phyloP scores from a whole-genome alignment of 108 stramenopile genomes.

The Cyclotella sp. region DNA sequence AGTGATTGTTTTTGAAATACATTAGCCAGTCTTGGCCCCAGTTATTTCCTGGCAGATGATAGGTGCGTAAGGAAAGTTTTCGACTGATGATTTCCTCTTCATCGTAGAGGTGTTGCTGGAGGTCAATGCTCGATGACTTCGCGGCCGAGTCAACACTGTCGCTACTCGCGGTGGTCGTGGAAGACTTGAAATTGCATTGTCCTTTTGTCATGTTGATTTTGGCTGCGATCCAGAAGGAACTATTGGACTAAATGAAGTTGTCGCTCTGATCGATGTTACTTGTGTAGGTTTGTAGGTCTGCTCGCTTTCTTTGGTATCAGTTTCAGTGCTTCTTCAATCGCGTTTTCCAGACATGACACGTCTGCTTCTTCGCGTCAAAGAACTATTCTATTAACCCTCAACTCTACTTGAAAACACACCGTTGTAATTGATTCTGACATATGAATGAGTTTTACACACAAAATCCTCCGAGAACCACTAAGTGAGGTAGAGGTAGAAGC shows the following conservation, averaged over 20 bases:
- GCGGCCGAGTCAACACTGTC: neutral
- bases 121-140: too few species aligned
- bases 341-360: too few species aligned
- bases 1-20: slow-evolving; percentile 44
- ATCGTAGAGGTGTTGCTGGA: neutral
- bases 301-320: neutral
- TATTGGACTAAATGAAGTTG: neutral
- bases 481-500: too few species aligned
- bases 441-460: too few species aligned
- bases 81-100: slow-evolving; percentile 33
- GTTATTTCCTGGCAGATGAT: slow-evolving; percentile 45
- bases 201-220: slow-evolving; percentile 9
- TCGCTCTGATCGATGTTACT: neutral
- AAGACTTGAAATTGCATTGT: neutral
- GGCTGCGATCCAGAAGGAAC: neutral
- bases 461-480: too few species aligned
- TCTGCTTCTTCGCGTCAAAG: too few species aligned
- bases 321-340: too few species aligned
- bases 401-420: too few species aligned
- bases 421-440: too few species aligned
- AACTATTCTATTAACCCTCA: too few species aligned
- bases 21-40: slow-evolving; percentile 39
- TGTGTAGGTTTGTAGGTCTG: neutral
- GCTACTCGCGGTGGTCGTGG: slow-evolving; percentile 4
- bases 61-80: slow-evolving; percentile 33